Conservation (phyloP, 2,329 filamentous ascomycete species). For the Sporothrix protearum region DNA sequence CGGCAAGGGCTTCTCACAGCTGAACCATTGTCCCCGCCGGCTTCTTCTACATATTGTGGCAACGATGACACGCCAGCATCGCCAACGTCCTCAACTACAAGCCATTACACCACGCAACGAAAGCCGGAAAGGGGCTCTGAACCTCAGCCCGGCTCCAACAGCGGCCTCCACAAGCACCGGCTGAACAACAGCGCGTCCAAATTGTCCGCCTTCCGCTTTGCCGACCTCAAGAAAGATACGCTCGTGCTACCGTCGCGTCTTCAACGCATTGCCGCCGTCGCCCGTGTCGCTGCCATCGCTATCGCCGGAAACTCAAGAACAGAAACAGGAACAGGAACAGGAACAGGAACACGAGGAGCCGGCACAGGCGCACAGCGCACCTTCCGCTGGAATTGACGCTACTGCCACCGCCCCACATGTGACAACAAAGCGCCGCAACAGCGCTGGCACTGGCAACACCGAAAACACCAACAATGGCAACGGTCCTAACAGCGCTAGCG, state of each 20-base stretch:
- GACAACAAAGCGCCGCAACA: slow-evolving; percentile 16
- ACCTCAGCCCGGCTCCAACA: slow-evolving; percentile 21
- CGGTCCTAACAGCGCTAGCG: not conserved
- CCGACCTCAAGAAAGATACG: slow-evolving; percentile 44
- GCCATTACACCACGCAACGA: not conserved
- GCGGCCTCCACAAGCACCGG: slow-evolving; percentile 46
- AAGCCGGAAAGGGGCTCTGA: not conserved
- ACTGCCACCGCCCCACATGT: slow-evolving; percentile 14
- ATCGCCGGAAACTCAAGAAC: not conserved
- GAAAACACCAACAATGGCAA: not conserved
- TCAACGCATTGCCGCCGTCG: slow-evolving; percentile 40
- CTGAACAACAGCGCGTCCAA: slow-evolving; percentile 55
- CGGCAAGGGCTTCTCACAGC: not conserved
- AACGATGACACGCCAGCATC: not conserved
- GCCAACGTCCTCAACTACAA: not conserved
- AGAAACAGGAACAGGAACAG: not conserved
- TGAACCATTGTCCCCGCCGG: not conserved
- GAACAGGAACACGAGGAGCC: not conserved
- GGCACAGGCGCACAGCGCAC: slow-evolving; percentile 9
- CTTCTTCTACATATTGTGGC: not conserved
- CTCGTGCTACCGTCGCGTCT: slow-evolving; percentile 37
- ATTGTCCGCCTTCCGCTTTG: slow-evolving; percentile 53
- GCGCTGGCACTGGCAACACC: slow-evolving; percentile 12
- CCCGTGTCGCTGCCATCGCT: slow-evolving; percentile 38
- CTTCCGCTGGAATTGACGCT: slow-evolving; percentile 17